These are phyloP conservation scores for Acanthamoeba divionensis DNA, from an alignment of 208 protist species.

Conservation along the genomic window DNA sequence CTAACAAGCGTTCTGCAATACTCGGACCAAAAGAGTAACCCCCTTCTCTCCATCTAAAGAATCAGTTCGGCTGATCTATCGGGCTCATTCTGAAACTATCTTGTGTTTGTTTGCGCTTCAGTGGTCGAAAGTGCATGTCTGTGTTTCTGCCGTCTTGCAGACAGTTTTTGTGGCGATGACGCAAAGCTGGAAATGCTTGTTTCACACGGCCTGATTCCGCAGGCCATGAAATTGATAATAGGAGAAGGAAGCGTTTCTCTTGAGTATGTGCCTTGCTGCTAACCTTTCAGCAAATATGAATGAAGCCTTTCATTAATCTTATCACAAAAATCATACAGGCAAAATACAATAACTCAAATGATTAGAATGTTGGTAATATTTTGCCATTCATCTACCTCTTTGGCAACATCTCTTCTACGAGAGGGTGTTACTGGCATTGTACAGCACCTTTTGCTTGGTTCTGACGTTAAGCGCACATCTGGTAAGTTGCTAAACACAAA, in stretches of 20 bases:
- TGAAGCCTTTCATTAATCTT: too few relatives aligned
- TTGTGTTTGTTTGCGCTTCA: neutral
- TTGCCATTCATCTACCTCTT: neutral
- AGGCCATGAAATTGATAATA: neutral
- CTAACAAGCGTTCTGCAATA: conserved; percentile 63
- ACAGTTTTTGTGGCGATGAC: conserved; percentile 45
- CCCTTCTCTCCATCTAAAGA: neutral
- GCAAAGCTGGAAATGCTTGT: neutral
- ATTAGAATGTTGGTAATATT: neutral
- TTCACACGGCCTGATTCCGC: neutral
- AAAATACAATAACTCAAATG: neutral
- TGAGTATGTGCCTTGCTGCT: neutral
- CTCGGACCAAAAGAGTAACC: conserved; percentile 64
- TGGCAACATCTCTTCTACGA: neutral
- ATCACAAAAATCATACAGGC: too few relatives aligned
- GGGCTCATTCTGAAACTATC: neutral
- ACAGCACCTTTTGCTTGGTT: neutral
- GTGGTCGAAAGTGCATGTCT: conserved; percentile 67
- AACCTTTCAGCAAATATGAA: neutral
- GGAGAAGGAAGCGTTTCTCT: neutral
- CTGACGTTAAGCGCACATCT: neutral
- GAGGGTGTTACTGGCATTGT: neutral
- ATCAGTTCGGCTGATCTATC: neutral
- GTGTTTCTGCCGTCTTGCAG: conserved; percentile 65
- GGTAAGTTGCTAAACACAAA: neutral